Conservation (phyloP, 1,284 basidiomycete genomes). For the Neolentinus lepideus region DNA sequence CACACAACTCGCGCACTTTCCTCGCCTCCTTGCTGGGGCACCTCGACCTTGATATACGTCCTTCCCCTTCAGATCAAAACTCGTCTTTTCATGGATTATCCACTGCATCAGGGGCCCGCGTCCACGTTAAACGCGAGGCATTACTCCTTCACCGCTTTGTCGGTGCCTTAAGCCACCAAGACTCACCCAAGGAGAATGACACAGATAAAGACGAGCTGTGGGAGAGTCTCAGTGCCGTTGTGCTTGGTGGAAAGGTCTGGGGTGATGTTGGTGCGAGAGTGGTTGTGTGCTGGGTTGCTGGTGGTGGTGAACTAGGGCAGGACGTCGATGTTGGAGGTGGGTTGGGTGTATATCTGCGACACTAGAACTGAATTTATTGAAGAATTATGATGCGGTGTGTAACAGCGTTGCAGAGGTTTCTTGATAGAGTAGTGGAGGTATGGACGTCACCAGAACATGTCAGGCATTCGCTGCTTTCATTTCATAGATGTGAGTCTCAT, state of each 20-base stretch:
- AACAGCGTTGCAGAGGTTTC: conserved; percentile 41
- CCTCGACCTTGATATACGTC: conserved; percentile 21
- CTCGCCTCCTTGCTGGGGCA: conserved; percentile 51
- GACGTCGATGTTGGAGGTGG: conserved; percentile 31
- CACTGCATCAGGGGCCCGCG: conserved; percentile 22
- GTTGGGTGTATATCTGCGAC: not conserved
- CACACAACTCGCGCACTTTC: conserved; percentile 45
- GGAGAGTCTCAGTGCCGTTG: conserved; percentile 41
- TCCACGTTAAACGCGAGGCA: conserved; percentile 44
- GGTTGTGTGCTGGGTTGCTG: conserved; percentile 60
- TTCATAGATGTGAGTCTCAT: conserved; percentile 54
- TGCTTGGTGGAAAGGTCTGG: conserved; percentile 48
- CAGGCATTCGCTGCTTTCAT: conserved; percentile 62
- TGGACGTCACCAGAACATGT: conserved; percentile 67
- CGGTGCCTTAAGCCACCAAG: conserved; percentile 28
- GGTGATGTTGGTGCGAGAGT: conserved; percentile 48
- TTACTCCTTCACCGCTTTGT: conserved; percentile 37
- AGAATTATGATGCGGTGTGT: no score
- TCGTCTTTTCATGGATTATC: not conserved
- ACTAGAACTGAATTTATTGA: not conserved
- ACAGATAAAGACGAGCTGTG: conserved; percentile 42
- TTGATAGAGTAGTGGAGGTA: conserved; percentile 40
- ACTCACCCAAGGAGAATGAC: conserved; percentile 15
- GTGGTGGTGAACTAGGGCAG: conserved; percentile 15
- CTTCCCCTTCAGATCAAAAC: conserved; percentile 20